Percentiles rank a stretch among this genome's conserved stretches.
Evolutionary conservation across 2,329 filamentous ascomycete species (phyloP).

Genomic region (Pezicula carpinea): DNA sequence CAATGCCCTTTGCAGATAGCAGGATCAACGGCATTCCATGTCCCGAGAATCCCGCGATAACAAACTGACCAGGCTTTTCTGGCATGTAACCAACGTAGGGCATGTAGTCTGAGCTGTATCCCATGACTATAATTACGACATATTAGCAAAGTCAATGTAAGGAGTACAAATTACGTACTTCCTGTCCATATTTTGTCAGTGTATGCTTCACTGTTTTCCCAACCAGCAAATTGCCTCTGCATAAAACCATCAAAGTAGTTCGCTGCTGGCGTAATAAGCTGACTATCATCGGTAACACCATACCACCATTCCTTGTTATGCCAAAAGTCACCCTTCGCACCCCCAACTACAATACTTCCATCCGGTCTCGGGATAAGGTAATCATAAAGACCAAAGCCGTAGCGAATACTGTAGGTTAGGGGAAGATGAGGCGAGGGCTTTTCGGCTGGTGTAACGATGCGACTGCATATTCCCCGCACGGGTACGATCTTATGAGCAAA

Average conservation of each 20-base stretch:
- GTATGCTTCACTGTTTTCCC: slow-evolving; percentile 38
- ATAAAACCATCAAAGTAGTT: slow-evolving; percentile 44
- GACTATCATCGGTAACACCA: slow-evolving; percentile 39
- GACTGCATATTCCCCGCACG: slow-evolving; percentile 38
- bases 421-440: slow-evolving; percentile 28
- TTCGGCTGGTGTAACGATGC: slow-evolving; percentile 18
- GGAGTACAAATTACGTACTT: slow-evolving; percentile 4
- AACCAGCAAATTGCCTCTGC: slow-evolving; percentile 41
- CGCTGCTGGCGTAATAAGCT: slow-evolving; percentile 35
- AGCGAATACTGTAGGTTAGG: slow-evolving; percentile 38
- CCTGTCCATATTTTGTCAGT: slow-evolving; percentile 25
- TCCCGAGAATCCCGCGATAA: slow-evolving; percentile 46
- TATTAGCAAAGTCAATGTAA: not conserved
- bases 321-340: slow-evolving; percentile 24
- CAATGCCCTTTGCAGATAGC: slow-evolving; percentile 35
- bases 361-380: slow-evolving; percentile 25
- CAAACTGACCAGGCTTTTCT: slow-evolving; percentile 32
- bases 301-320: slow-evolving; percentile 36
- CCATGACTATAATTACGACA: slow-evolving; percentile 32
- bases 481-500: slow-evolving; percentile 50
- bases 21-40: slow-evolving; percentile 47
- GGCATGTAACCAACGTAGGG: slow-evolving; percentile 43
- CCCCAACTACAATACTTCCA: slow-evolving; percentile 32
- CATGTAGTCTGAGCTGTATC: slow-evolving; percentile 35
- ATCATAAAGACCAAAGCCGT: slow-evolving; percentile 50